These are phyloP conservation scores for Coemansia sp. DNA, from an alignment of 192 early-diverging fungal species.

Conservation along the genomic window DNA sequence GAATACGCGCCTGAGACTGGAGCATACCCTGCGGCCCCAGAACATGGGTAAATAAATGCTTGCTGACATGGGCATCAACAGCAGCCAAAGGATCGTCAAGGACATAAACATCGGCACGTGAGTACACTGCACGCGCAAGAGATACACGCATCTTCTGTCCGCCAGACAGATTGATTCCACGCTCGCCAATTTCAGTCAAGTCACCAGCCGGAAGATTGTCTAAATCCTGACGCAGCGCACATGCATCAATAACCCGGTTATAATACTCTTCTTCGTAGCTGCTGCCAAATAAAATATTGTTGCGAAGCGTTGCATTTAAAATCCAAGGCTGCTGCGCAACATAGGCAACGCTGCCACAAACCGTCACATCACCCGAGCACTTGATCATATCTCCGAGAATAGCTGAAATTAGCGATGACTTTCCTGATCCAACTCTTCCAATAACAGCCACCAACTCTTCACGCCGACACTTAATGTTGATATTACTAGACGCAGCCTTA, in stretches of 20 bases:
- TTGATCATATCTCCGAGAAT: slow-evolving; percentile 85
- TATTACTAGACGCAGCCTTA: slow-evolving; percentile 32
- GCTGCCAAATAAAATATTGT: slow-evolving; percentile 76
- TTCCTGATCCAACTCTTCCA: slow-evolving; percentile 72
- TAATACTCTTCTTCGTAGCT: slow-evolving; percentile 77
- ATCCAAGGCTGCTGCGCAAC: slow-evolving; percentile 82
- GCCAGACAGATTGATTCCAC: neutral
- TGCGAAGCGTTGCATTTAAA: slow-evolving; percentile 64
- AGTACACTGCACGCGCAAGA: slow-evolving; percentile 74
- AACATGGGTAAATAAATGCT: slow-evolving; percentile 83
- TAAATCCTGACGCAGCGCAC: slow-evolving; percentile 86
- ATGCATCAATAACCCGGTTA: slow-evolving; percentile 72
- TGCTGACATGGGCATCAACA: slow-evolving; percentile 71
- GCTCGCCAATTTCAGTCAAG: neutral
- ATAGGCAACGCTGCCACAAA: slow-evolving; percentile 69
- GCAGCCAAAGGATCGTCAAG: slow-evolving; percentile 61
- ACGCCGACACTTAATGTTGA: slow-evolving; percentile 30
- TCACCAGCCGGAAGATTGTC: slow-evolving; percentile 84
- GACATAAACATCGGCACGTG: slow-evolving; percentile 84
- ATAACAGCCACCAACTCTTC: slow-evolving; percentile 60
- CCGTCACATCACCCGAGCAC: slow-evolving; percentile 58
- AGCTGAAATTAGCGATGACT: slow-evolving; percentile 70
- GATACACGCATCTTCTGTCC: neutral
- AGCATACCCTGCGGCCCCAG: slow-evolving; percentile 86
- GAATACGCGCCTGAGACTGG: slow-evolving; percentile 70